A percentile compares a stretch with the other conserved stretches of the same genome.
These are phyloP conservation scores for Perkinsus chesapeaki DNA, from an alignment of 169 alveolate genomes.

Conservation along the genomic window DNA sequence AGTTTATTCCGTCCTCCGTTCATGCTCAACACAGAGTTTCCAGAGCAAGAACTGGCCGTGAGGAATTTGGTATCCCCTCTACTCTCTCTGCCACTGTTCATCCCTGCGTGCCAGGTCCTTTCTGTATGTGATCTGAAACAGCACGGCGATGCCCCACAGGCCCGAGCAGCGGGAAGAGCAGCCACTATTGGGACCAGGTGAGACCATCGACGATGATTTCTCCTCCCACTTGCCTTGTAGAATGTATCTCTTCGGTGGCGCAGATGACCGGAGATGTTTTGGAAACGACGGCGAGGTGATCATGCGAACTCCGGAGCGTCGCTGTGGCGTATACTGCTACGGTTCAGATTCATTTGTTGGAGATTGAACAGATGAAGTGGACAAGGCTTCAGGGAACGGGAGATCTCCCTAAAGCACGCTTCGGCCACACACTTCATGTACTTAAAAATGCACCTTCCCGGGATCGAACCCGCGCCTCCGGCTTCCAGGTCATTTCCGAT, in stretches of 20 bases:
- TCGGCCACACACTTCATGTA: not conserved
- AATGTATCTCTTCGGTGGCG: not conserved
- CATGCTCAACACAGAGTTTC: not conserved
- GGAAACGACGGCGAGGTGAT: not conserved
- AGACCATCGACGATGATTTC: not conserved
- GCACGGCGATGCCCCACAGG: not conserved
- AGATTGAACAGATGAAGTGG: not conserved
- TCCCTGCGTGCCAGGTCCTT: slow-evolving; percentile 20
- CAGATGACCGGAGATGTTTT: not conserved
- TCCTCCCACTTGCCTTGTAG: not conserved
- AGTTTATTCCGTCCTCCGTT: not conserved
- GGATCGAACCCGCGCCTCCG: not conserved
- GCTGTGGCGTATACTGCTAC: not conserved
- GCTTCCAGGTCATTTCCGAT: not conserved
- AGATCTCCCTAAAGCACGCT: not conserved
- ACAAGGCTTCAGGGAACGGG: not conserved
- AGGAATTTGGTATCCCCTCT: not conserved
- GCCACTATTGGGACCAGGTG: not conserved
- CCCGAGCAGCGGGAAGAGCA: not conserved
- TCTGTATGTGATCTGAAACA: slow-evolving; percentile 24
- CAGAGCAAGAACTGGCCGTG: not conserved
- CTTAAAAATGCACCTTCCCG: not conserved
- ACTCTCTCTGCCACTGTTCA: not conserved
- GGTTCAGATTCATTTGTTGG: not conserved
- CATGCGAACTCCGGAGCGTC: not conserved